Base-by-base conservation (phyloP, 2,329 filamentous ascomycete genomes). In the Ascochyta koolunga region DNA sequence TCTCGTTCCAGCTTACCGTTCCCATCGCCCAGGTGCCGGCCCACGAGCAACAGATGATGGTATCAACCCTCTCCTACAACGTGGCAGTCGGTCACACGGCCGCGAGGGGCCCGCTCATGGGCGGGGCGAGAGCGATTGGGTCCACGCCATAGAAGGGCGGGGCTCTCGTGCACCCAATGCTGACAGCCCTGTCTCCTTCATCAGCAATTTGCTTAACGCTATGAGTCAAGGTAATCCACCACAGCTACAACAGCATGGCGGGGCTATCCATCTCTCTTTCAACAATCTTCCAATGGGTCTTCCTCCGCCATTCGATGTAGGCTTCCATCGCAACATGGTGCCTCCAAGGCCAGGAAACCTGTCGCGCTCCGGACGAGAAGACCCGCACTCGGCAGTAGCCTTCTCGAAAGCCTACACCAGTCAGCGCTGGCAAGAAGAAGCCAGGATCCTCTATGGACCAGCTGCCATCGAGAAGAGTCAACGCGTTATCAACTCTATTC, bases 401-500 rank as follows among this genome's bases (percentile, higher is more conserved):
- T 98, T 98, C 72, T 78, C 82, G 18, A 82, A 91, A 8, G 84
- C 86, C 32, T 81, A 85, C 8, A 98, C 95, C 1, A 80, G 83
- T 50, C 82, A 83, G 47, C 88, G 95, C 57, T 99, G 96, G 88
- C 86, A 90, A 69, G 91, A 97, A 69, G 96, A 98, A 73, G 88
- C 92, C 8, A 87, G 89, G 59, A 87, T 99, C 73, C 82, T 98
- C 0, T 98, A 95, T 73, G 89, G 90, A 22, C 76, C 80, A 19
- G 81, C 78, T 42, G 83, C 88, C 46, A 71, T 84, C 3, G 92
- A 96, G 42, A 89, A 89, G 69, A 83, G 87, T 2, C 80, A 84
- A 56, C 84, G 85, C 47, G 80, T 96, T 15, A 77, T 88, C 59
- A 88, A 85, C 61, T 83, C 86, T 2, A 83, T 99, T 22, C 79